Evolutionary conservation across 129 eudicot genomes (phyloP).

Genomic region (Flaveria linearis): DNA sequence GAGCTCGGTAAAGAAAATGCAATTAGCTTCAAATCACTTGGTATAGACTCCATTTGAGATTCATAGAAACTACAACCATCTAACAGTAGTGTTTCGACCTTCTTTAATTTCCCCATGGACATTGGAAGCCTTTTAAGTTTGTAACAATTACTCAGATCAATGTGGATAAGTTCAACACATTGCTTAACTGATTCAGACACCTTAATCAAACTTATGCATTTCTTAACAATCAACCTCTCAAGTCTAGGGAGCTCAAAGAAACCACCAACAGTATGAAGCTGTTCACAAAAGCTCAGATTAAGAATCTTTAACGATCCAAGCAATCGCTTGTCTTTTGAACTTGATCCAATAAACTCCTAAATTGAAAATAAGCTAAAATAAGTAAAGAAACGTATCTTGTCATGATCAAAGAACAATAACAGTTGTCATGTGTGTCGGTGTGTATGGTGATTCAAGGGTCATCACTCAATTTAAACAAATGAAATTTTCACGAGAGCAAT

Average conservation of each 20-base stretch:
- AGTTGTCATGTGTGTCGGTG: not conserved
- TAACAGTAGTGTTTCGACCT: constrained; percentile 1
- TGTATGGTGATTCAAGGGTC: not conserved
- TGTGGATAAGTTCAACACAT: constrained; percentile 2
- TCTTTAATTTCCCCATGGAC: not conserved
- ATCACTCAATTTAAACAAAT: not conserved
- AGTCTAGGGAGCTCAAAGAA: not conserved
- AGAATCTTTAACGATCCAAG: constrained; percentile 24
- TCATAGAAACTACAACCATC: not conserved
- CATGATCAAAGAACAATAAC: not conserved
- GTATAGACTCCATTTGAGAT: not conserved
- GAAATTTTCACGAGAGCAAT: no score
- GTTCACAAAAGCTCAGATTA: not conserved
- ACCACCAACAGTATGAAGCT: not conserved
- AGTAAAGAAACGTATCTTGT: no score
- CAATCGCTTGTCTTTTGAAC: not conserved
- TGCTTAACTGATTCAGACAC: not conserved
- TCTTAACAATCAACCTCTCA: not conserved
- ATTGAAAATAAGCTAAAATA: not conserved
- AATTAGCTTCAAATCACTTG: not conserved
- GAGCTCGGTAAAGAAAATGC: not conserved
- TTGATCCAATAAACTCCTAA: not conserved
- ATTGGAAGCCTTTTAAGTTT: not conserved
- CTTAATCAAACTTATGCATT: not conserved
- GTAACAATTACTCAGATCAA: constrained; percentile 7